Evolutionary conservation across 2,329 filamentous ascomycete genomes (phyloP), one percentile per base, ranked within the genome.

Genomic region (Alternaria sp.): DNA sequence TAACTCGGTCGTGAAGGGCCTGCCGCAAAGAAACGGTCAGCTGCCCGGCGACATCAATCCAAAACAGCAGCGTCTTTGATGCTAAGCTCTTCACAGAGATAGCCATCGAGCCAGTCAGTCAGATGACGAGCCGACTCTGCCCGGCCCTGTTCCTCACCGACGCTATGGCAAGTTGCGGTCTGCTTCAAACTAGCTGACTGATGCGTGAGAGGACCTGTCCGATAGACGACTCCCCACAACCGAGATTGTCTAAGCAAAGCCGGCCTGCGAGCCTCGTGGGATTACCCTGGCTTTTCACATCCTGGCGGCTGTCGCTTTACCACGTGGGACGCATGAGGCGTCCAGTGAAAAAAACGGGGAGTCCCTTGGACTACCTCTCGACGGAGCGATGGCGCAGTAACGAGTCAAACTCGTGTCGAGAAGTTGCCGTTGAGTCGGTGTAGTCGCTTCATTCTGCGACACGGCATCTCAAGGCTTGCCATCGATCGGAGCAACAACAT

Each of bases 371-470:
- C 32, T 52, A 41, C 43, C 20, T 34, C 45, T 45, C 32, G 32
- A 40, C 18, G 18, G 22, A 40, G 28, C 56, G 43, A 56, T 38
- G 52, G 18, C 45, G 38, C 46, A 16, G 28, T 10, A 50, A 32
- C 64, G 58, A 70, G 57, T 66, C 65, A 62, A 64, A 52, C 14
- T 51, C 43, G 38, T 44, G 40, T 60, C 27, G 54, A 54, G 14
- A 50, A 48, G 52, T 65, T 60, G 67, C 65, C 61, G 49, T 63
- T 62, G 63, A 72, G 66, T 68, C 68, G 64, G 64, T 67, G 64
- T 63, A 53, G 62, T 59, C 66, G 69, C 62, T 57, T 65, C 61
- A 66, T 45, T 66, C 51, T 55, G 56, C 50, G 56, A 68, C 57
- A 60, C 28, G 58, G 62, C 53, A 45, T 53, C 56, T 51, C 34